phyloP scores from a whole-genome alignment of 1,284 basidiomycete genomes.

The Cronartium ribicola region DNA sequence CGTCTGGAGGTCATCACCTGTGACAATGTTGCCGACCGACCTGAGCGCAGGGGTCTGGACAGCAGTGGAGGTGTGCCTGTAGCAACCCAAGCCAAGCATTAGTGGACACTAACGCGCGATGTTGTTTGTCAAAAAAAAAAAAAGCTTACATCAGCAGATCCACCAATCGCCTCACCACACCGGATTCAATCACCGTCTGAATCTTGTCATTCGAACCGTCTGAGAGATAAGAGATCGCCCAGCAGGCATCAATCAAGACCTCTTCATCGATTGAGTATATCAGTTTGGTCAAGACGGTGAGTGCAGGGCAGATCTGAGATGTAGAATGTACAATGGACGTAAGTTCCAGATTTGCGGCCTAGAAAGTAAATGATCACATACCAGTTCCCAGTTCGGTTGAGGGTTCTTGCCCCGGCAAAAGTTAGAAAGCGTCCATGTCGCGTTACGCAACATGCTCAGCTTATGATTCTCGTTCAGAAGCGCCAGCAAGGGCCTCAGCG shows the following conservation, averaged over 20 bases:
- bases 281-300: slow-evolving; percentile 92
- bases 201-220: slow-evolving; percentile 99
- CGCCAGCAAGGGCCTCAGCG: slow-evolving; percentile 57
- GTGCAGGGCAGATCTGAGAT: slow-evolving; percentile 85
- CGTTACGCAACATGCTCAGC: slow-evolving; percentile 93
- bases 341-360: neutral
- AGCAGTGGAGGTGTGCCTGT: slow-evolving; percentile 77
- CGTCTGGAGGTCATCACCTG: slow-evolving; percentile 96
- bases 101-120: neutral
- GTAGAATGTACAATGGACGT: neutral
- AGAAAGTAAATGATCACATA: neutral
- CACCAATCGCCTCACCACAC: slow-evolving; percentile 93
- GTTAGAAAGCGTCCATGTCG: slow-evolving; percentile 96
- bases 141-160: slow-evolving; percentile 70
- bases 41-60: slow-evolving; percentile 98
- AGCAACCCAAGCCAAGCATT: neutral
- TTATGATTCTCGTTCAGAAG: slow-evolving; percentile 68
- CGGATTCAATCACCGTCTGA: slow-evolving; percentile 97
- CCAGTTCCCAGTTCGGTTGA: slow-evolving; percentile 57
- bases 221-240: slow-evolving; percentile 99
- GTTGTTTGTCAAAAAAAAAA: no score
- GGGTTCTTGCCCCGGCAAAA: slow-evolving; percentile 95
- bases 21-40: slow-evolving; percentile 97
- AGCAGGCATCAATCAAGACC: slow-evolving; percentile 98
- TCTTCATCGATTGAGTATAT: slow-evolving; percentile 99